Evolutionary conservation across 1,284 basidiomycete genomes (phyloP), one percentile per base, ranked within the genome.

Genomic region (Exsudoporus floridanus): DNA sequence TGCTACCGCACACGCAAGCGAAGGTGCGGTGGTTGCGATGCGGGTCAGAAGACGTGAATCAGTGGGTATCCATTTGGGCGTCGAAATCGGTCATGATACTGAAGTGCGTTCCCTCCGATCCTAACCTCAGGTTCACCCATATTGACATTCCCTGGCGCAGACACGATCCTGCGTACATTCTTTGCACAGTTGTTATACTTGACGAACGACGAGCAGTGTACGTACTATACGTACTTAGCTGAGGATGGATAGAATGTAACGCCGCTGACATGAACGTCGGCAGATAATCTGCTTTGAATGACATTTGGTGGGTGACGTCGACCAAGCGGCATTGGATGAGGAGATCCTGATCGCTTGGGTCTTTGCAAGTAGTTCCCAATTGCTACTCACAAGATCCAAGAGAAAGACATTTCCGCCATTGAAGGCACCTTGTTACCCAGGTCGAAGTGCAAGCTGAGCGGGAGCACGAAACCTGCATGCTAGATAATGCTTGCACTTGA

Each of bases 1-100:
- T 61, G 60, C 36, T 54, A 49, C 21, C 33, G 23, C 13, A 33
- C 31, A n/a, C 41, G 21, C 47, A 44, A 44, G 30, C 41, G 38
- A 38, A 34, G 9, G 27, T 62, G 58, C 18, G n/a, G 13, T 25
- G 23, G 18, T 10, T 56, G 58, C 42, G 45, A 47, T 4, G 19
- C 30, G 19, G 13, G 19, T 13, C 40, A 28, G 25, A 51, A 34
- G 12, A 28, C 14, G 2, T 39, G 43, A 41, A 19, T 21, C 1
- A 3, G 47, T 52, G 30, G 4, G 45, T 34, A 3, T 18, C 16
- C 23, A n/a, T 35, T 16, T 30, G 10, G 6, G 25, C 6, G 0
- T 36, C 25, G 10, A 28, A 9, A 9, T 31, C n/a, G 12, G 28
- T 14, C 31, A 7, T 14, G 19, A 12, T 2, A 9, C 46, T 41